phyloP scores from a whole-genome alignment of 352 stramenopile genomes.

The Phytopythium montanum region DNA sequence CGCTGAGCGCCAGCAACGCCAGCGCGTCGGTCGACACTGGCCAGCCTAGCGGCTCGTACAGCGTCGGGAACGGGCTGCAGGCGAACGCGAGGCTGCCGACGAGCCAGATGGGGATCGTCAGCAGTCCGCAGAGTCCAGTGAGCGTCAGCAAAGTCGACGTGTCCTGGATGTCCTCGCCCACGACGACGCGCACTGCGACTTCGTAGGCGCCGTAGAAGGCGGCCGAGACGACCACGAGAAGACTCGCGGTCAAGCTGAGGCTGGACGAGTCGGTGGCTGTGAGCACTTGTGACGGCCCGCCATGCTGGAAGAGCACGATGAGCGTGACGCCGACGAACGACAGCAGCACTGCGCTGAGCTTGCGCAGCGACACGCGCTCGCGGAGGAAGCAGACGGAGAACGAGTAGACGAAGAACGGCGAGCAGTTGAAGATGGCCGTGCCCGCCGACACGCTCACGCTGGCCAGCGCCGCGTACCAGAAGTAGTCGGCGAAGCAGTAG shows the following conservation, averaged over 20 bases:
- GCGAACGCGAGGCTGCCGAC: constrained; percentile 36
- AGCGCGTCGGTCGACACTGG: constrained; percentile 28
- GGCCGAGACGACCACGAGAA: constrained; percentile 44
- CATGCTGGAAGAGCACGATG: constrained; percentile 29
- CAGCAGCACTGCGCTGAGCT: constrained; percentile 25
- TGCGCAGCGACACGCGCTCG: constrained; percentile 23
- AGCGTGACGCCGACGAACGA: constrained; percentile 32
- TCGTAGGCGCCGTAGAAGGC: constrained; percentile 47
- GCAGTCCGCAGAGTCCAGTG: constrained; percentile 39
- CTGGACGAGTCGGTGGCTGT: constrained; percentile 22
- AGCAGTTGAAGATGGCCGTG: constrained; percentile 46
- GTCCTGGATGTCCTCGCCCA: constrained; percentile 42
- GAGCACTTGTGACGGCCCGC: constrained; percentile 24
- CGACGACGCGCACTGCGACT: constrained; percentile 32
- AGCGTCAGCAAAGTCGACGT: constrained; percentile 35
- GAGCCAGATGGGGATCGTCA: constrained; percentile 49
- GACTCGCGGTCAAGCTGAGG: constrained; percentile 26
- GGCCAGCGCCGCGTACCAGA: constrained; percentile 37
- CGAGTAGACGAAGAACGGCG: constrained; percentile 43
- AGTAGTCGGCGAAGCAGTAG: constrained; percentile 41
- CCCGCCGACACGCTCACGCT: constrained; percentile 32
- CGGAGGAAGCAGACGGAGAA: constrained; percentile 40
- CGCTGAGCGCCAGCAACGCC: constrained; percentile 32
- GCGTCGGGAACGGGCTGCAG: constrained; percentile 27
- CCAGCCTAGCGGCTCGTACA: constrained; percentile 53